Percentiles rank a stretch among this genome's conserved stretches.
Evolutionary conservation across 169 alveolate genomes (phyloP).

Genomic region (Eimeria sp.): DNA sequence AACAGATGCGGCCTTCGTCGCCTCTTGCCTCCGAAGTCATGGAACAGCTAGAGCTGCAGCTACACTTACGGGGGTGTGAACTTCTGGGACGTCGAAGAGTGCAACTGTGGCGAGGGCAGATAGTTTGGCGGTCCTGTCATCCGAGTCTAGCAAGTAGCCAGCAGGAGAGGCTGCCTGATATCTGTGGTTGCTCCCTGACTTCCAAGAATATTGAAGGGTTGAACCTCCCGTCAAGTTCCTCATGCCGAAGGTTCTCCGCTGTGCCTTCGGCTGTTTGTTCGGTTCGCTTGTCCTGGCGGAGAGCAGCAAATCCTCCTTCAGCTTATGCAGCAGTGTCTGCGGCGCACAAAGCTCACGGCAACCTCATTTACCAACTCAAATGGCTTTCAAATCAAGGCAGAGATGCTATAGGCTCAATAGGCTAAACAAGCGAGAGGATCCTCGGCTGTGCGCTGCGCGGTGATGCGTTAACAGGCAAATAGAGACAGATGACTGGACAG

Average conservation of each 20-base stretch:
- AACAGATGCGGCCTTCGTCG: constrained; percentile 21
- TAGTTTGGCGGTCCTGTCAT: constrained; percentile 12
- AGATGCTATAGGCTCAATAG: not conserved
- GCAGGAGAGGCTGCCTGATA: constrained; percentile 1
- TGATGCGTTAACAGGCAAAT: not conserved
- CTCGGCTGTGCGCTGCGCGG: not conserved
- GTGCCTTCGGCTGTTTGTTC: not conserved
- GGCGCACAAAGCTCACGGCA: not conserved
- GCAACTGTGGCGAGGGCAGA: constrained; percentile 76
- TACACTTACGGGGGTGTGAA: not conserved
- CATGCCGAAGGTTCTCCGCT: not conserved
- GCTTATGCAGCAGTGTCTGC: constrained; percentile 60
- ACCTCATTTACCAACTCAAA: not conserved
- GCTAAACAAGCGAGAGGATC: not conserved
- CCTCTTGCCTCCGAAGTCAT: not conserved
- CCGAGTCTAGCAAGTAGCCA: constrained; percentile 49
- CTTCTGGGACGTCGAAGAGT: constrained; percentile 42
- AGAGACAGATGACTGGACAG: not conserved
- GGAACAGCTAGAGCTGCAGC: not conserved
- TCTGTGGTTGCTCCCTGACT: not conserved
- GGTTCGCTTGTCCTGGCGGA: not conserved
- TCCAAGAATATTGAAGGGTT: not conserved
- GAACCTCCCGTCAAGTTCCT: not conserved
- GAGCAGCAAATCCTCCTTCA: constrained; percentile 17
- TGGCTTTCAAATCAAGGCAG: not conserved